phyloP scores from a whole-genome alignment of 805 yeast genomes.

The Diddensiella transvaalensis region DNA sequence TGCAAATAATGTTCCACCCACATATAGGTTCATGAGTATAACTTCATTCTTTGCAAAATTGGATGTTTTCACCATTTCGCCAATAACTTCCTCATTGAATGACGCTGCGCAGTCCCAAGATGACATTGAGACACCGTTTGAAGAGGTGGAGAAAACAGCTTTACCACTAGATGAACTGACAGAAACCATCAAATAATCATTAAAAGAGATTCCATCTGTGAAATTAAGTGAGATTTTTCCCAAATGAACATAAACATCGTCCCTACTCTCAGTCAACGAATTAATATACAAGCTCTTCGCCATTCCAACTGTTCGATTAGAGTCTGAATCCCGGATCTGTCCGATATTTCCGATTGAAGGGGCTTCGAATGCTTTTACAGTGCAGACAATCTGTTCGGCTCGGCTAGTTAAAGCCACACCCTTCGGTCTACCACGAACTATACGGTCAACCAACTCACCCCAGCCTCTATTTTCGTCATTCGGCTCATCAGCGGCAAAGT shows the following conservation, averaged over 20 bases:
- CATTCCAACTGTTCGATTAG: slow-evolving; percentile 54
- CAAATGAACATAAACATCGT: slow-evolving; percentile 26
- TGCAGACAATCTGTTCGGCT: slow-evolving; percentile 64
- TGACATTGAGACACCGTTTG: slow-evolving; percentile 50
- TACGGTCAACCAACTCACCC: slow-evolving; percentile 82
- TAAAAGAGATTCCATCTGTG: slow-evolving; percentile 12
- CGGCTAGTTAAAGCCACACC: slow-evolving; percentile 77
- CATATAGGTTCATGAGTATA: slow-evolving; percentile 52
- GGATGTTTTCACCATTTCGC: slow-evolving; percentile 64
- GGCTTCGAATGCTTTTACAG: slow-evolving; percentile 69
- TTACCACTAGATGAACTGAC: slow-evolving; percentile 49
- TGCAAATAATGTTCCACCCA: slow-evolving; percentile 62
- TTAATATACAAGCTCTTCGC: slow-evolving; percentile 35
- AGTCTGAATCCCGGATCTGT: slow-evolving; percentile 33
- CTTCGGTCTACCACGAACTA: slow-evolving; percentile 65
- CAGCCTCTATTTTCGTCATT: slow-evolving; percentile 63
- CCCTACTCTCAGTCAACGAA: slow-evolving; percentile 23
- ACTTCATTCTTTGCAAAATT: slow-evolving; percentile 56
- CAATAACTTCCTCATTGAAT: slow-evolving; percentile 63
- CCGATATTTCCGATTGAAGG: slow-evolving; percentile 31
- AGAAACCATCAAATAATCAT: slow-evolving; percentile 47
- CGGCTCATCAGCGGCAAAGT: slow-evolving; percentile 44
- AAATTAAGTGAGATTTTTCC: slow-evolving; percentile 21
- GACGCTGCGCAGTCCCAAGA: slow-evolving; percentile 74
- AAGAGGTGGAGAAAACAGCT: slow-evolving; percentile 61